phyloP scores from a whole-genome alignment of 257 asterid species.

The Anisodus tanguticus region DNA sequence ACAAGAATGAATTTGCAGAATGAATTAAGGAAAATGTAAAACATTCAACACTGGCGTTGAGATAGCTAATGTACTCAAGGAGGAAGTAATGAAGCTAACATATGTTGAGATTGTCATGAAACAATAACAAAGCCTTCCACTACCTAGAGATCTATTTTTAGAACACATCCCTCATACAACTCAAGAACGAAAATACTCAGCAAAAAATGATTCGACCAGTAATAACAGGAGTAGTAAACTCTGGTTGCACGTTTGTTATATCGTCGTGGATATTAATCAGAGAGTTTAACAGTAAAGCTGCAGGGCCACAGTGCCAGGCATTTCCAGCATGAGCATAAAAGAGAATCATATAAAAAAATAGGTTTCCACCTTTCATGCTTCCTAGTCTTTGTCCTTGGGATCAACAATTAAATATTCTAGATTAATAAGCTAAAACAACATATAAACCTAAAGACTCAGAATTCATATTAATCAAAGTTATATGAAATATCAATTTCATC shows the following conservation, averaged over 20 bases:
- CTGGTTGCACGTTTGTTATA: neutral
- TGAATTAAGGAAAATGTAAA: neutral
- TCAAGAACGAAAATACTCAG: neutral
- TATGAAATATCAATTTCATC: neutral
- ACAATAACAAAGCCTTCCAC: neutral
- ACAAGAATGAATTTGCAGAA: slow-evolving; percentile 33
- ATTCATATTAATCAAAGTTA: neutral
- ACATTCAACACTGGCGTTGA: neutral
- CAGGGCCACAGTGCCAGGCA: neutral
- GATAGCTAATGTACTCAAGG: neutral
- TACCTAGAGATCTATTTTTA: neutral
- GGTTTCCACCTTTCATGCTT: neutral
- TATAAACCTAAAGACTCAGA: neutral
- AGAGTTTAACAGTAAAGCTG: neutral
- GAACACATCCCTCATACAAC: neutral
- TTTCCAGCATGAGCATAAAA: slow-evolving; percentile 3
- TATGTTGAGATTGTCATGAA: neutral
- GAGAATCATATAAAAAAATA: slow-evolving; percentile 4
- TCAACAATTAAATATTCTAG: neutral
- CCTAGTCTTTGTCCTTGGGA: neutral
- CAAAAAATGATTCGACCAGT: neutral
- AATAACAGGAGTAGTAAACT: neutral
- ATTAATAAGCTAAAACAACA: neutral
- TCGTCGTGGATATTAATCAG: neutral
- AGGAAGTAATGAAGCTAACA: neutral